Percentiles rank a stretch among this genome's conserved stretches.
Evolutionary conservation across 345 rosid species (phyloP).

Genomic region (Carallia pectinifolia): DNA sequence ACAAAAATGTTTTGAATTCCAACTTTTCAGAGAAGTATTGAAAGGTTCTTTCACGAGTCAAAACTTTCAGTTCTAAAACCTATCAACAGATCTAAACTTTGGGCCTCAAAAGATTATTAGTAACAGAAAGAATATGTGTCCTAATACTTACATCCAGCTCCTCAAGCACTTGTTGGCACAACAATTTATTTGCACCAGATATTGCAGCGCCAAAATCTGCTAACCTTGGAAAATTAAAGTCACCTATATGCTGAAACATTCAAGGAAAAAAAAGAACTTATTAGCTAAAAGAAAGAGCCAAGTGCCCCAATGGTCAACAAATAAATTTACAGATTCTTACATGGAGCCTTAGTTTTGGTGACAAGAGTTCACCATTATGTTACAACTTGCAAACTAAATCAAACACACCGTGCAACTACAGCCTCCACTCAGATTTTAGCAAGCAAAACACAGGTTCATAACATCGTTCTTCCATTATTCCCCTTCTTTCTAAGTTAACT

Average conservation of each 20-base stretch:
- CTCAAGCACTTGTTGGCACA: constrained; percentile 88
- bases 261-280: constrained; percentile 1
- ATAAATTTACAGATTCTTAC: background rate
- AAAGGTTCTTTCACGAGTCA: no score
- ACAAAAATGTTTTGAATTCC: no score
- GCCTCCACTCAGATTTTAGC: background rate
- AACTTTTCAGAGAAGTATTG: no score
- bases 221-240: constrained; percentile 78
- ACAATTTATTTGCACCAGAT: constrained; percentile 86
- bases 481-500: background rate
- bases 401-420: no score
- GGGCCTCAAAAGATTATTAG: no score
- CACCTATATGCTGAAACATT: constrained; percentile 80
- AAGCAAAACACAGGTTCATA: background rate
- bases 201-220: constrained; percentile 99
- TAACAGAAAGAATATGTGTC: constrained; percentile 4
- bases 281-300: background rate
- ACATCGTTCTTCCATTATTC: background rate
- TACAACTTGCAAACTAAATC: no score
- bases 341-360: background rate
- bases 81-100: no score
- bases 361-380: no score
- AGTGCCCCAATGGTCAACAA: background rate
- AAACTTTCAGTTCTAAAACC: no score
- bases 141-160: constrained; percentile 86